Percentiles rank a stretch among this genome's conserved stretches.
These are phyloP conservation scores for Detonula confervacea DNA, from an alignment of 352 stramenopile species.

Conservation along the genomic window DNA sequence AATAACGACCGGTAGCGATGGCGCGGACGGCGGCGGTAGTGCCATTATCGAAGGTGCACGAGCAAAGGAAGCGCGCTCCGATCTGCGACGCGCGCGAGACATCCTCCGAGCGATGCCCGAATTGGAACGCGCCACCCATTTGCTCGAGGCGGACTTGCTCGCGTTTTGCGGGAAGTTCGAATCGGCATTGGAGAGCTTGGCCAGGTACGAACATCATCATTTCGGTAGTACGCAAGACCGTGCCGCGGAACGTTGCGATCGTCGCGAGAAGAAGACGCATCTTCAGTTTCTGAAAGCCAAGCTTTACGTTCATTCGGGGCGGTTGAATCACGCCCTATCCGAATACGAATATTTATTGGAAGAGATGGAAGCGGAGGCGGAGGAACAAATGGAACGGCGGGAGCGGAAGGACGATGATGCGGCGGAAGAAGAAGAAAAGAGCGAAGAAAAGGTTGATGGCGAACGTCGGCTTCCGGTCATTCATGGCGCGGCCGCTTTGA, in stretches of 20 bases:
- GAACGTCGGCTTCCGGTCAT: constrained; percentile 35
- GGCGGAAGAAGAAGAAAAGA: neutral
- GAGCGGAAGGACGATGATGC: too few relatives aligned
- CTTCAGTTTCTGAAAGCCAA: constrained; percentile 45
- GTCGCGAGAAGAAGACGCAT: neutral
- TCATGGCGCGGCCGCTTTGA: constrained; percentile 44
- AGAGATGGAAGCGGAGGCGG: constrained; percentile 37
- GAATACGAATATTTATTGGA: constrained; percentile 57
- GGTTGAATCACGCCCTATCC: constrained; percentile 39
- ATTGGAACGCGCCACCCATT: constrained; percentile 18
- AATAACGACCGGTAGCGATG: neutral
- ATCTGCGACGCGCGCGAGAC: constrained; percentile 35
- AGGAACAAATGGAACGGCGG: constrained; percentile 23
- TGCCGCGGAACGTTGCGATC: too few relatives aligned
- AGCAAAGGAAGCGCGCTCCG: constrained; percentile 9
- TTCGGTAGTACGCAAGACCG: neutral
- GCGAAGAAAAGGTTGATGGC: neutral
- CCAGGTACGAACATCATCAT: constrained; percentile 12
- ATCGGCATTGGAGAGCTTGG: constrained; percentile 18
- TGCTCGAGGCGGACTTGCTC: constrained; percentile 29
- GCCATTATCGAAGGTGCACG: neutral
- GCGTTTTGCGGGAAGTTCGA: constrained; percentile 19
- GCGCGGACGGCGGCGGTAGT: too few relatives aligned
- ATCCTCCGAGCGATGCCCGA: constrained; percentile 28
- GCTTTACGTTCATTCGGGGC: constrained; percentile 26